Evolutionary conservation across 495 filamentous ascomycete genomes (phyloP).

Genomic region (Aspergillus asperescens): DNA sequence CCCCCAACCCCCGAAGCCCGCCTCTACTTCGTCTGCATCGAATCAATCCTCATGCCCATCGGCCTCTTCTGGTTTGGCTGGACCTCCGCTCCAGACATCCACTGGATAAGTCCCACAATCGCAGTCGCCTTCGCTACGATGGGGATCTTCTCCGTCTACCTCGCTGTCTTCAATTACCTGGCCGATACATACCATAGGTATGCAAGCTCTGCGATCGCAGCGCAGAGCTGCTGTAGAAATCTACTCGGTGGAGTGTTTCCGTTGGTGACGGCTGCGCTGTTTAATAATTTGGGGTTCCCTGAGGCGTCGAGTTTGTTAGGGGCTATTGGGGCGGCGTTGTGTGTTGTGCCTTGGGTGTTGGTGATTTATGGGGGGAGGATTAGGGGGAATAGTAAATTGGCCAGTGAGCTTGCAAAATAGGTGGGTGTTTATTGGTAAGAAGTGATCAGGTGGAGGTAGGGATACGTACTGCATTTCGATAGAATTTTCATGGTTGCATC

Average conservation of each 20-base stretch:
- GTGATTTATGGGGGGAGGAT: constrained; percentile 77
- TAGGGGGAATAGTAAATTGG: constrained; percentile 72
- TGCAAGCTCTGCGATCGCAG: constrained; percentile 80
- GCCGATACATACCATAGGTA: constrained; percentile 87
- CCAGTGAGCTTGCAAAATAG: constrained; percentile 34
- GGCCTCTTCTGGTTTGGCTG: constrained; percentile 82
- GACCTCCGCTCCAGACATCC: constrained; percentile 60
- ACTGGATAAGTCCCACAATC: constrained; percentile 73
- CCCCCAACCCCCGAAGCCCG: constrained; percentile 65
- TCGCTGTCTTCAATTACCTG: constrained; percentile 90
- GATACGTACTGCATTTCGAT: too few relatives aligned
- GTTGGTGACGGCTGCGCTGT: constrained; percentile 67
- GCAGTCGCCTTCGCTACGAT: constrained; percentile 71
- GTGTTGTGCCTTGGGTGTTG: constrained; percentile 80
- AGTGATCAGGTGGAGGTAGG: too few relatives aligned
- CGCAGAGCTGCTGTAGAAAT: constrained; percentile 81
- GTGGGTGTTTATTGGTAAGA: neutral
- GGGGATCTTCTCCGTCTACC: constrained; percentile 84
- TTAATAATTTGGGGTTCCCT: constrained; percentile 62
- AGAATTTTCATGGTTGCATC: too few relatives aligned
- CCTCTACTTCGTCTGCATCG: constrained; percentile 77
- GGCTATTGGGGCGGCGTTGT: constrained; percentile 61
- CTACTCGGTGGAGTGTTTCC: constrained; percentile 80
- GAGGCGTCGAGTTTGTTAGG: constrained; percentile 74
- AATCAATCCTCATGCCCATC: constrained; percentile 62